Evolutionary conservation across 352 stramenopile genomes (phyloP).

Genomic region (Phytophthora pini): DNA sequence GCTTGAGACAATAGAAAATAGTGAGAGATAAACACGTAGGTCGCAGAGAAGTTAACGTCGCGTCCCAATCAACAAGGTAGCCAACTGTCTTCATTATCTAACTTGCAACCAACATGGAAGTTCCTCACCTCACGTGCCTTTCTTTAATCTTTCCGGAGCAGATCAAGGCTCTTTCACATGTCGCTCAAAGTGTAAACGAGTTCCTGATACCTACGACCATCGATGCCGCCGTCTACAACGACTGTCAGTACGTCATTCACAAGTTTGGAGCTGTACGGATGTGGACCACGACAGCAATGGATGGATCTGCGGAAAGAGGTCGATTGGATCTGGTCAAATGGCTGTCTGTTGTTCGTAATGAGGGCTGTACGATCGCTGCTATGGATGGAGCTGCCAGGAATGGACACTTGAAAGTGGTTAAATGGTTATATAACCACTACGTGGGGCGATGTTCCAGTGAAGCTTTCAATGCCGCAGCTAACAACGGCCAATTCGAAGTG

Average conservation of each 20-base stretch:
- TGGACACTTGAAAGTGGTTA: conserved; percentile 30
- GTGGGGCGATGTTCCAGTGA: conserved; percentile 22
- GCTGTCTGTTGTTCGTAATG: conserved; percentile 27
- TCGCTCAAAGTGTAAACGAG: conserved; percentile 13
- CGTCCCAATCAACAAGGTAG: conserved; percentile 1
- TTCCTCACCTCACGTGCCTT: conserved; percentile 6
- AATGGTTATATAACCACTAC: conserved; percentile 31
- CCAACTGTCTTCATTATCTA: conserved; percentile 2
- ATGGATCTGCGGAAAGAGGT: conserved; percentile 28
- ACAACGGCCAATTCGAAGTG: conserved; percentile 29
- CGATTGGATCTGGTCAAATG: conserved; percentile 32
- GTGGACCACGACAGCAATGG: conserved; percentile 29
- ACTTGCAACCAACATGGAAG: conserved; percentile 2
- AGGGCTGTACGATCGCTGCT: conserved; percentile 29
- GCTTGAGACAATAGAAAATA: background rate
- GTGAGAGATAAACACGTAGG: conserved; percentile 1
- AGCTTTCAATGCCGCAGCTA: conserved; percentile 30
- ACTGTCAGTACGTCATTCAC: conserved; percentile 28
- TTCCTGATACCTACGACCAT: conserved; percentile 28
- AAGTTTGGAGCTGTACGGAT: conserved; percentile 13
- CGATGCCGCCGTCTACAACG: conserved; percentile 30
- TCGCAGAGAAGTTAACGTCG: conserved; percentile 7
- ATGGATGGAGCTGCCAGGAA: conserved; percentile 27
- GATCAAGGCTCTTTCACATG: conserved; percentile 17
- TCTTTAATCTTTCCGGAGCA: conserved; percentile 3